These are phyloP conservation scores for Neonectria punicea DNA, from an alignment of 2,329 filamentous ascomycete species.

Conservation along the genomic window DNA sequence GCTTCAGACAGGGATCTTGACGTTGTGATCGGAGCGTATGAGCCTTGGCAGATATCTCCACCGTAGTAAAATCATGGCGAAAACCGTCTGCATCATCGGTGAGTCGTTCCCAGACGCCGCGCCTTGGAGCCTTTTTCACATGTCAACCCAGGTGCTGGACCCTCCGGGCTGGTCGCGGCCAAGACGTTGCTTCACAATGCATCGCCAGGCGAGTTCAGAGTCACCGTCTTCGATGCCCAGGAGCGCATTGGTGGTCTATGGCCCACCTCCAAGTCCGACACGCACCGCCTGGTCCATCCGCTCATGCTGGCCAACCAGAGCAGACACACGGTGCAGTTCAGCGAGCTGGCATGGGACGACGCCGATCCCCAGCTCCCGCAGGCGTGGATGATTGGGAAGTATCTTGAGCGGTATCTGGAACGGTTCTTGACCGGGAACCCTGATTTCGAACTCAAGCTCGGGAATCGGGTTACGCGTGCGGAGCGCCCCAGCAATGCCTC, in stretches of 20 bases:
- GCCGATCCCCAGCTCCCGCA: conserved; percentile 73
- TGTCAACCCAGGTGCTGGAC: conserved; percentile 67
- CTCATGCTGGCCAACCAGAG: conserved; percentile 81
- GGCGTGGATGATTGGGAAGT: conserved; percentile 80
- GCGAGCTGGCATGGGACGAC: conserved; percentile 76
- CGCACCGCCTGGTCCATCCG: conserved; percentile 67
- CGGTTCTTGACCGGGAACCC: conserved; percentile 61
- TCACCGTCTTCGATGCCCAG: conserved; percentile 77
- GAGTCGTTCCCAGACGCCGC: conserved; percentile 16
- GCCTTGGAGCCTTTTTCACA: conserved; percentile 7
- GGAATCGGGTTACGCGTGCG: conserved; percentile 57
- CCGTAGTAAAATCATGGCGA: conserved; percentile 46
- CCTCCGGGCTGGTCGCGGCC: conserved; percentile 74
- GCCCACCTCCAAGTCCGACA: conserved; percentile 65
- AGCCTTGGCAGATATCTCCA: conserved; percentile 25
- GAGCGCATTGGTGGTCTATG: conserved; percentile 80
- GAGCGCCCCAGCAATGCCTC: conserved; percentile 49
- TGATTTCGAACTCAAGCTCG: conserved; percentile 59
- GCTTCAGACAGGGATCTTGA: conserved; percentile 15
- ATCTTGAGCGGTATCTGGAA: conserved; percentile 72
- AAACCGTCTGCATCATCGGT: conserved; percentile 56
- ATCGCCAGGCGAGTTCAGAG: conserved; percentile 66
- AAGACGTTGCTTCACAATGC: conserved; percentile 76
- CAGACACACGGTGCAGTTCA: conserved; percentile 78
- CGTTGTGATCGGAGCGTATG: conserved; percentile 31